Evolutionary conservation across 108 stramenopile genomes (phyloP).

Genomic region (Fistulifera solaris): DNA sequence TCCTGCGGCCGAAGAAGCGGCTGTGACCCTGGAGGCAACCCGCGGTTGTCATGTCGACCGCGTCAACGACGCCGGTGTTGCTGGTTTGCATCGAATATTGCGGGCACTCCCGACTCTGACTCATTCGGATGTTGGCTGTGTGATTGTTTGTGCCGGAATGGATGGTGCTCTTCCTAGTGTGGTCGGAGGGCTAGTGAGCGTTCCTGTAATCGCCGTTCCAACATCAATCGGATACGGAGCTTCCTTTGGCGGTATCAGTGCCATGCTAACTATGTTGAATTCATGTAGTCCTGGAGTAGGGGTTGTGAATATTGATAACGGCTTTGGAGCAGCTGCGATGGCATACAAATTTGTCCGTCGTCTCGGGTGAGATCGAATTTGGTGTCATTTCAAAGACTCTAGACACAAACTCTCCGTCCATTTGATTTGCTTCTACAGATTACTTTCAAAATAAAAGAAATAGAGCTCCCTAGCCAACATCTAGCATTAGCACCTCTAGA

Average conservation of each 20-base stretch:
- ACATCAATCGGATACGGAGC: slow-evolving; percentile 93
- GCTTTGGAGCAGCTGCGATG: slow-evolving; percentile 91
- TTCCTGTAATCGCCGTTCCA: slow-evolving; percentile 90
- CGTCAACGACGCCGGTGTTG: slow-evolving; percentile 92
- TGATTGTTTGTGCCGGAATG: slow-evolving; percentile 92
- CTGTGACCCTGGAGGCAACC: slow-evolving; percentile 58
- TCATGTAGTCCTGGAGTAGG: slow-evolving; percentile 92
- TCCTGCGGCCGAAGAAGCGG: slow-evolving; percentile 87
- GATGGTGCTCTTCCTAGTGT: slow-evolving; percentile 94
- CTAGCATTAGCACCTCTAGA: too few relatives aligned
- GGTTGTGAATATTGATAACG: slow-evolving; percentile 95
- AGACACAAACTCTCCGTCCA: too few relatives aligned
- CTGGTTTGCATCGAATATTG: slow-evolving; percentile 90
- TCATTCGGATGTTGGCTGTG: slow-evolving; percentile 58
- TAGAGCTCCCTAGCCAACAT: too few relatives aligned
- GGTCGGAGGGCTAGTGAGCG: slow-evolving; percentile 85
- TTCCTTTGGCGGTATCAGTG: slow-evolving; percentile 83
- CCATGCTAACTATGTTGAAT: slow-evolving; percentile 93
- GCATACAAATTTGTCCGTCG: slow-evolving; percentile 57
- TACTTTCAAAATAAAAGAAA: too few relatives aligned
- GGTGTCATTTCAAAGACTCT: too few relatives aligned
- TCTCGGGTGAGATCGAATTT: too few relatives aligned
- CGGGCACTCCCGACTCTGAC: slow-evolving; percentile 58
- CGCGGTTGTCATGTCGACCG: slow-evolving; percentile 45
- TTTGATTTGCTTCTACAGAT: too few relatives aligned